Evolutionary conservation across 2,329 filamentous ascomycete species (phyloP).

Genomic region (Teratosphaeria viscida): DNA sequence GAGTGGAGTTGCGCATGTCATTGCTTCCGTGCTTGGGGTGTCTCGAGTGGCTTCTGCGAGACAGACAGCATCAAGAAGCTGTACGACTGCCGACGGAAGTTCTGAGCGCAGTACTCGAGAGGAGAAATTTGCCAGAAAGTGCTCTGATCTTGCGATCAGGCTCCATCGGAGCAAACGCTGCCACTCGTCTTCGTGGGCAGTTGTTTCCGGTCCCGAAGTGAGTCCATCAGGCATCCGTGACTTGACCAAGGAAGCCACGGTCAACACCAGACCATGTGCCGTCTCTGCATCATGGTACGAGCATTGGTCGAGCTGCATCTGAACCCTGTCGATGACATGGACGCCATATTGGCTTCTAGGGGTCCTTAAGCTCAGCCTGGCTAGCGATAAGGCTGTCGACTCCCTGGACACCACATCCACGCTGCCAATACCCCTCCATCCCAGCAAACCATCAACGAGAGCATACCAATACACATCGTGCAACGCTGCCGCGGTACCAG

Average conservation of each 20-base stretch:
- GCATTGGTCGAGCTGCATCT: conserved; percentile 37
- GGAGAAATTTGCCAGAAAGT: conserved; percentile 12
- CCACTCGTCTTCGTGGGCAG: conserved; percentile 10
- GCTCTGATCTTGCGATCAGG: conserved; percentile 3
- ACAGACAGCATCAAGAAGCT: conserved; percentile 14
- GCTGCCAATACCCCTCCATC: conserved; percentile 83
- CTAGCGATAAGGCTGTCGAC: conserved; percentile 48
- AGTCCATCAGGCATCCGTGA: not conserved
- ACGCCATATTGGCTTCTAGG: not conserved
- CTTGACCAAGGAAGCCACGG: conserved; percentile 50
- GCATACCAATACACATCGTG: conserved; percentile 54
- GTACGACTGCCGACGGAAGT: conserved; percentile 15
- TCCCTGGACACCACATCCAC: conserved; percentile 63
- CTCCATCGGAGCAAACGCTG: conserved; percentile 1
- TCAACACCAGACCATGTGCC: conserved; percentile 55
- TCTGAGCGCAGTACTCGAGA: conserved; percentile 20
- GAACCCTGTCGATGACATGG: conserved; percentile 28
- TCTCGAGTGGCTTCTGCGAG: conserved; percentile 1
- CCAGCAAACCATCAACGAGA: conserved; percentile 59
- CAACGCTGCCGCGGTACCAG: conserved; percentile 56
- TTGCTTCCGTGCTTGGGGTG: not conserved
- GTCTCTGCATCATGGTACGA: conserved; percentile 55
- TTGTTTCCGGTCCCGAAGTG: conserved; percentile 1
- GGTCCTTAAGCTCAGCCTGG: not conserved
- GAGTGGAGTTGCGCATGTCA: conserved; percentile 1